Conservation (phyloP, 2,329 filamentous ascomycete species). For the Clarireedia monteithiana region DNA sequence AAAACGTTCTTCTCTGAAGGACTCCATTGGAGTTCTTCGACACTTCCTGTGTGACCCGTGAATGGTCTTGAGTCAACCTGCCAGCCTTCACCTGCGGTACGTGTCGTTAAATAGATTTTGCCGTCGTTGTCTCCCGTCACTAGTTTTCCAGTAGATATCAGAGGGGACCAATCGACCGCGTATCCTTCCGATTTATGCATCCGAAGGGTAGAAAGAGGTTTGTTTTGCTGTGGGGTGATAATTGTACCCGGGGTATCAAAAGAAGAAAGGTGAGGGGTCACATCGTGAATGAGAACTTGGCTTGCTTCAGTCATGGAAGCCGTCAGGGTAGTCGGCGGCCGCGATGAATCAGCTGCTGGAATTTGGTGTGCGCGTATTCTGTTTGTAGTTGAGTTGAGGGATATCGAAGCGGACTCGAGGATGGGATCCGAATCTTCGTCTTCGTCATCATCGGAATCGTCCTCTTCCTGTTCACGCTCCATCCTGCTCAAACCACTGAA, state of each 20-base stretch:
- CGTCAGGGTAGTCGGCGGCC: slow-evolving; percentile 72
- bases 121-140: slow-evolving; percentile 89
- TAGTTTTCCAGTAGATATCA: slow-evolving; percentile 73
- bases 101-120: slow-evolving; percentile 78
- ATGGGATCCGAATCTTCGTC: slow-evolving; percentile 77
- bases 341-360: slow-evolving; percentile 60
- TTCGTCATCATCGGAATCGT: slow-evolving; percentile 63
- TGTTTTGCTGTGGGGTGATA: slow-evolving; percentile 76
- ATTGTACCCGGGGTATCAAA: slow-evolving; percentile 84
- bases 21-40: slow-evolving; percentile 97
- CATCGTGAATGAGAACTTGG: slow-evolving; percentile 86
- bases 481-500: slow-evolving; percentile 86
- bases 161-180: slow-evolving; percentile 90
- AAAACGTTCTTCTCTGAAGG: slow-evolving; percentile 91
- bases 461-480: slow-evolving; percentile 60
- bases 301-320: slow-evolving; percentile 89
- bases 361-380: slow-evolving; percentile 83
- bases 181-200: slow-evolving; percentile 94
- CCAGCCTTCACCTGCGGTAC: slow-evolving; percentile 82
- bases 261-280: slow-evolving; percentile 78
- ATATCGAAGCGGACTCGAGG: slow-evolving; percentile 85
- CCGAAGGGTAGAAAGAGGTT: slow-evolving; percentile 77
- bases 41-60: slow-evolving; percentile 72
- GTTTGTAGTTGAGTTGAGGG: slow-evolving; percentile 82
- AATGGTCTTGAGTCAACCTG: slow-evolving; percentile 80